Conservation (phyloP, 805 yeast species). For the Yarrowia porcina region DNA sequence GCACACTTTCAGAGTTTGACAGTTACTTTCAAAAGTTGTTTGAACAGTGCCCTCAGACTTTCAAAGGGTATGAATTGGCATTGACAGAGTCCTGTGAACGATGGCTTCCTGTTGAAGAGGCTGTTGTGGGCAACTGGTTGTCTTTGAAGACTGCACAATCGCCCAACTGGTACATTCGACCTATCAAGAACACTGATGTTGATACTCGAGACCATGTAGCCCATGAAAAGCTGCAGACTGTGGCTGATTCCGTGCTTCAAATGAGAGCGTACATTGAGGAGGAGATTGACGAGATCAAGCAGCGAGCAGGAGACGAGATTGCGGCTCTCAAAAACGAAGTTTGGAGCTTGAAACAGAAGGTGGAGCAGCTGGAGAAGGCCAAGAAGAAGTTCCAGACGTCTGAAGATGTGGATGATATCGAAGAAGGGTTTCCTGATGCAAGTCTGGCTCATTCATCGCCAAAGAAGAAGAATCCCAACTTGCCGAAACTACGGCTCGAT, state of each 20-base stretch:
- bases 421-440: background rate
- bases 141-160: background rate
- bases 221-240: background rate
- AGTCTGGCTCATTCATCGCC: background rate
- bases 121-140: background rate
- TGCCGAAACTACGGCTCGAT: background rate
- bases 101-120: conserved; percentile 1
- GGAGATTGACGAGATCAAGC: conserved; percentile 8
- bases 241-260: background rate
- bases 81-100: background rate
- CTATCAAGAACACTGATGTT: too few species aligned
- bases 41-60: background rate
- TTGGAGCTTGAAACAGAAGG: background rate
- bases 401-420: background rate
- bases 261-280: conserved; percentile 4
- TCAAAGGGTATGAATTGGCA: background rate
- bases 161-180: background rate
- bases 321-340: background rate
- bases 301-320: background rate
- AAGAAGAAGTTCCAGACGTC: background rate
- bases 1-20: background rate
- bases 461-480: background rate
- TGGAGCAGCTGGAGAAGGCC: background rate
- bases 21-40: background rate
- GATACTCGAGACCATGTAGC: conserved; percentile 7